Base-by-base conservation (phyloP, 2,329 filamentous ascomycete genomes). In the Endocalyx cinctus region DNA sequence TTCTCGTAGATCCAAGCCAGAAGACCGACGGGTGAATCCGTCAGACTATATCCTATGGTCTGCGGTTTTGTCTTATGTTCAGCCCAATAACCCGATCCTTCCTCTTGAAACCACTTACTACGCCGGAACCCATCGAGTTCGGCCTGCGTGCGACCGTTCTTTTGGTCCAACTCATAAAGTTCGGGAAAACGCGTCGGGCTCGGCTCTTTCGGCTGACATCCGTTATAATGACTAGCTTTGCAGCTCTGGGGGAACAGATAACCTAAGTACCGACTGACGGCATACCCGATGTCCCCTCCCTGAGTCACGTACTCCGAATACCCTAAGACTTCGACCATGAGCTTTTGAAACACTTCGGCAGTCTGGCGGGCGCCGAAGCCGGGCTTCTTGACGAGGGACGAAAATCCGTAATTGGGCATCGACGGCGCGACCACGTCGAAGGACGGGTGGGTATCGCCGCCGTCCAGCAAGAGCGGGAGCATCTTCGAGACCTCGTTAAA, bases 1-100 rank as follows among this genome's bases (percentile, higher is more conserved):
- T 37, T 37, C 27, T 37, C 37, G 13, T 33, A 34, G 14, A 40
- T 33, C 37, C 37, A 40, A 2, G 37, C 30, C 2, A 40, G 37
- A 2, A 40, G 12, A 2, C 34, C 37, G 5, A 34, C 37, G 8
- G 37, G 37, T 16, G 33, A 37, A 25, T 40, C 37, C 2, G 25
- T 17, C 5, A 41, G 22, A 1, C 18, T 12, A 10, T 31, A 34
- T 7, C 34, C 38, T 23, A 35, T 15, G 5, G 38, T 41, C 2
- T 31, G 19, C 2, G 38, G 38, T 5, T 35, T 19, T 6, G 34
- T 35, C 2, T 16, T 29, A 23, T 31, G 29, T 2, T 22, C 11
- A 4, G 31, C 18, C 17, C 25, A 27, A 20, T 41, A 41, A 3
- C 27, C 38, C 22, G 25, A 26, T 25, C 37, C 37, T 3, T 39